Conservation (phyloP, 2,329 filamentous ascomycete genomes). For the Exophiala sp. region DNA sequence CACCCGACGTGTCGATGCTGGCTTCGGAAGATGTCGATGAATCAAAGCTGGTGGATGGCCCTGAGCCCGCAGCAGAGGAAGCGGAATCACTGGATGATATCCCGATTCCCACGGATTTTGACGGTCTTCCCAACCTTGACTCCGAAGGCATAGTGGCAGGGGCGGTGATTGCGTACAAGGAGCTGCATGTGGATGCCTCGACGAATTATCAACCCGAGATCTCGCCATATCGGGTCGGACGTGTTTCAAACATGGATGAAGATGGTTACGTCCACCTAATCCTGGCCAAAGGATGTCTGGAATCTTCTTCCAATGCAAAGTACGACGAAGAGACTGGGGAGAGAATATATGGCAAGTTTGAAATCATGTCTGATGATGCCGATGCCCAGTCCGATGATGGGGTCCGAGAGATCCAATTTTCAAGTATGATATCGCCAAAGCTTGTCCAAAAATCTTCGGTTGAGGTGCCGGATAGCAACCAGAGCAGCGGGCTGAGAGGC, state of each 20-base stretch:
- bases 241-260: constrained; percentile 54
- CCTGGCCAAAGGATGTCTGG: constrained; percentile 49
- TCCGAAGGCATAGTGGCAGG: constrained; percentile 34
- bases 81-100: constrained; percentile 17
- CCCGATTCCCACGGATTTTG: constrained; percentile 53
- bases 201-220: constrained; percentile 45
- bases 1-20: constrained; percentile 11
- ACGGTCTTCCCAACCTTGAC: constrained; percentile 48
- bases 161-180: constrained; percentile 43
- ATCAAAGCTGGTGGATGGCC: constrained; percentile 37
- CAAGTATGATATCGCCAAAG: constrained; percentile 62
- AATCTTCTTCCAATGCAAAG: constrained; percentile 34
- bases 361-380: constrained; percentile 57
- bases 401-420: constrained; percentile 53
- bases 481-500: constrained; percentile 3
- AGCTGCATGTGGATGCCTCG: constrained; percentile 43
- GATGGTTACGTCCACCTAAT: constrained; percentile 54
- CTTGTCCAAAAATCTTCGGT: constrained; percentile 46
- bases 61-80: constrained; percentile 2
- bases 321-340: constrained; percentile 67
- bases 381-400: constrained; percentile 54
- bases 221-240: constrained; percentile 57
- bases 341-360: constrained; percentile 70
- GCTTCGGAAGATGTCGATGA: constrained; percentile 13
- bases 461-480: constrained; percentile 29